A percentile compares a stretch with the other conserved stretches of the same genome.
These are phyloP conservation scores for Aspergillus phoenicis DNA, from an alignment of 2,329 filamentous ascomycete genomes.

Conservation along the genomic window DNA sequence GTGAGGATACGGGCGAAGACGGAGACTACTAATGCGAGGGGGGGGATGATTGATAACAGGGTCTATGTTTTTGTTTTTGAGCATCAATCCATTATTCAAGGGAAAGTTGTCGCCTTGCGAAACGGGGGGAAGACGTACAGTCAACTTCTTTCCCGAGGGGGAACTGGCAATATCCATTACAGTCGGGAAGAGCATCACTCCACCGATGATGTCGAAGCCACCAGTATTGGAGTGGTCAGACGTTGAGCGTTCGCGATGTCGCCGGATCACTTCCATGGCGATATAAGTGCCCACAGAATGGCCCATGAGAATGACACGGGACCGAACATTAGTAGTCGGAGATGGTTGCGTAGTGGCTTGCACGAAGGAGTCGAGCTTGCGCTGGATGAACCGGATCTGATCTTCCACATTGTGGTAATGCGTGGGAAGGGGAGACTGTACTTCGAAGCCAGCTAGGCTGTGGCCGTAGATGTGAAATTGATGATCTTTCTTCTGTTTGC, in stretches of 20 bases:
- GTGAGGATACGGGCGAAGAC: slow-evolving; percentile 48
- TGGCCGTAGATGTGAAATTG: slow-evolving; percentile 36
- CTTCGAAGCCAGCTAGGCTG: slow-evolving; percentile 41
- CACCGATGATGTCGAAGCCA: slow-evolving; percentile 49
- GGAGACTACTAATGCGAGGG: slow-evolving; percentile 40
- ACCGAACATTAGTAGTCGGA: background rate
- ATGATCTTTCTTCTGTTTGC: background rate
- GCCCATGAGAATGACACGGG: slow-evolving; percentile 65
- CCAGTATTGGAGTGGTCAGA: background rate
- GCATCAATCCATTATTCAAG: no score
- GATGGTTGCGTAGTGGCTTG: background rate
- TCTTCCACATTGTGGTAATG: slow-evolving; percentile 46
- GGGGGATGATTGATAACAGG: slow-evolving; percentile 39
- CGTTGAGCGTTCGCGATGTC: slow-evolving; percentile 48
- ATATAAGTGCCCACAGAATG: slow-evolving; percentile 78
- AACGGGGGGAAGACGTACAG: slow-evolving; percentile 27
- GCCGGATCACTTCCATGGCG: slow-evolving; percentile 66
- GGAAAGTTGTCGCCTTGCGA: background rate
- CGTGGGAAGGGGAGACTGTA: slow-evolving; percentile 3
- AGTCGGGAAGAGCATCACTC: slow-evolving; percentile 72
- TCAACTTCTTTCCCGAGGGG: slow-evolving; percentile 59
- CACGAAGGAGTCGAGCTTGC: slow-evolving; percentile 46
- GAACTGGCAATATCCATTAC: slow-evolving; percentile 70
- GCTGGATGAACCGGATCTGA: slow-evolving; percentile 54
- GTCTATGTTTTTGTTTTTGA: slow-evolving; percentile 18